Conservation (phyloP, 805 yeast species). For the Candida easanensis region DNA sequence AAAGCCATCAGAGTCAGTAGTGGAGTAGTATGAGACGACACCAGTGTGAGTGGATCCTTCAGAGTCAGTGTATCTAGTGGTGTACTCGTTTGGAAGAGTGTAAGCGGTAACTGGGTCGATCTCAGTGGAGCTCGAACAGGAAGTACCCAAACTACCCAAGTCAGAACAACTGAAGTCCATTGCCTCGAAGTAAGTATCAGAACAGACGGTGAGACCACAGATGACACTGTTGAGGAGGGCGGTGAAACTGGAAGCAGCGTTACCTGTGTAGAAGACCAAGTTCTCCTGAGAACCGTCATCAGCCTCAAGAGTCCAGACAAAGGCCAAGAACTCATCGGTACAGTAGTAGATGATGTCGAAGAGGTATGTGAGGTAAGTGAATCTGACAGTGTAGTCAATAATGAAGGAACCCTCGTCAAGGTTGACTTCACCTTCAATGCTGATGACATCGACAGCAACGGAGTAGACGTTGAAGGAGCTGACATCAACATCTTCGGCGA, state of each 20-base stretch:
- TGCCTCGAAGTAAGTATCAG: conserved; percentile 1
- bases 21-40: conserved; percentile 10
- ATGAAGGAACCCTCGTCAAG: conserved; percentile 17
- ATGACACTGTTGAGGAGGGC: not conserved
- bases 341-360: conserved; percentile 5
- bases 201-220: not conserved
- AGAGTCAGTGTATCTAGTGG: conserved; percentile 7
- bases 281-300: conserved; percentile 1
- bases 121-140: not conserved
- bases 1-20: conserved; percentile 6
- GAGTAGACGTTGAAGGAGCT: conserved; percentile 9
- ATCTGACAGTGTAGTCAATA: conserved; percentile 8
- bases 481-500: too few relatives aligned
- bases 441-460: conserved; percentile 6
- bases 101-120: too few relatives aligned
- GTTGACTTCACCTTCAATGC: conserved; percentile 15
- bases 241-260: conserved; percentile 12
- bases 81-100: conserved; percentile 8
- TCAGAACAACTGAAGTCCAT: conserved; percentile 15
- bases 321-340: conserved; percentile 6
- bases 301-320: conserved; percentile 5
- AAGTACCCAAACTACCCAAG: not conserved
- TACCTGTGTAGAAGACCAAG: conserved; percentile 19
- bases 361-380: conserved; percentile 1
- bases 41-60: conserved; percentile 6